Percentiles rank a stretch among this genome's conserved stretches.
Conservation (phyloP, 148 eudicot genomes). For the Heliosperma pusillum region DNA sequence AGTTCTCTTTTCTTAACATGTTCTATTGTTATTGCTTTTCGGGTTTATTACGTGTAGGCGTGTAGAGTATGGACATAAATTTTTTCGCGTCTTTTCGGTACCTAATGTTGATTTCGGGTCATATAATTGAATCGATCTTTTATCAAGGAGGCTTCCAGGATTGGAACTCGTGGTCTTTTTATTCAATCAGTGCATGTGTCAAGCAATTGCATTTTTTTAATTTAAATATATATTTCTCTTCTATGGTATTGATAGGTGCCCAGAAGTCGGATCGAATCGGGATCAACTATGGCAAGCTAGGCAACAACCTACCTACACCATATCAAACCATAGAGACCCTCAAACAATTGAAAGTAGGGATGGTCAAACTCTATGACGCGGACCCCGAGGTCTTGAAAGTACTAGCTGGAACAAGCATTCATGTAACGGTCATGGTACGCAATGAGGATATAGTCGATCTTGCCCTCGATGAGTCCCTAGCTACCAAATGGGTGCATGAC, state of each 20-base stretch:
- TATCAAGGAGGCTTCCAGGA: no score
- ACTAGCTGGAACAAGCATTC: conserved; percentile 46
- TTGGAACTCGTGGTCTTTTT: no score
- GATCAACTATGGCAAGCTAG: conserved; percentile 65
- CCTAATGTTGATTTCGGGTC: background rate
- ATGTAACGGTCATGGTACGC: conserved; percentile 59
- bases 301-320: conserved; percentile 60
- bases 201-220: background rate
- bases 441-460: conserved; percentile 51
- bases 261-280: conserved; percentile 32
- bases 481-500: conserved; percentile 54
- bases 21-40: no score
- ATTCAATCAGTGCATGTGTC: no score
- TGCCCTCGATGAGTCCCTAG: conserved; percentile 42
- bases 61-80: no score
- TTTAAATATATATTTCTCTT: background rate
- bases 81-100: background rate
- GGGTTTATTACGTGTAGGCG: no score
- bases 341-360: conserved; percentile 41
- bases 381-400: conserved; percentile 58
- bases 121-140: background rate
- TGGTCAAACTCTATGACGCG: conserved; percentile 61
- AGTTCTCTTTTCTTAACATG: conserved; percentile 1
- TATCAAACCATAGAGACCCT: conserved; percentile 46
- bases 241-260: conserved; percentile 16